phyloP scores from a whole-genome alignment of 345 rosid species.

The Turritis glabra region DNA sequence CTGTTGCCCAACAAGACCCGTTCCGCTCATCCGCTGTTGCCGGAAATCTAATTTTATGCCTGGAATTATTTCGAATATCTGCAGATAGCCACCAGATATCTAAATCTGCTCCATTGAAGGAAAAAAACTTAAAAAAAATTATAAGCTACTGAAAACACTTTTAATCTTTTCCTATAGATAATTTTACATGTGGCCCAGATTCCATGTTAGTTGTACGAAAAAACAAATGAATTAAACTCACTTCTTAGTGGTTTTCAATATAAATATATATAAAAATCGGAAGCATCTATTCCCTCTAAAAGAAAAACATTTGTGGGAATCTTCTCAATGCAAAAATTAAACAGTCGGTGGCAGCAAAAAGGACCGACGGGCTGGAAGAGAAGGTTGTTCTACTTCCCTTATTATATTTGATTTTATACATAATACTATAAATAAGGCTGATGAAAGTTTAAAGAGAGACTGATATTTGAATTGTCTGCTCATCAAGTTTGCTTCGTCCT shows the following conservation, averaged over 20 bases:
- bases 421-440: background rate
- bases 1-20: no score
- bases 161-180: background rate
- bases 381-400: background rate
- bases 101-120: no score
- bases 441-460: background rate
- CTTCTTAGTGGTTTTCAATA: background rate
- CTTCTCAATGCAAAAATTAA: background rate
- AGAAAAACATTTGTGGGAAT: slow-evolving; percentile 23
- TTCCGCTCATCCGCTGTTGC: no score
- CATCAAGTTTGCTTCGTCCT: background rate
- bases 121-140: no score
- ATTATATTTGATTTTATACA: no score
- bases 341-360: slow-evolving; percentile 27
- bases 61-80: no score
- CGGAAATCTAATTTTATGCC: no score
- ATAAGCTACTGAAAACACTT: no score
- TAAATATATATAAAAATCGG: background rate
- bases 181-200: background rate
- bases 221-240: background rate
- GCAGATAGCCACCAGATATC: no score
- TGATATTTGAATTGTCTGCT: background rate
- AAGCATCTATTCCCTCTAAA: slow-evolving; percentile 29
- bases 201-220: background rate
- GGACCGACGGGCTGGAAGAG: background rate